Conservation (phyloP, 2,329 filamentous ascomycete genomes). For the Sphaerulina populicola region DNA sequence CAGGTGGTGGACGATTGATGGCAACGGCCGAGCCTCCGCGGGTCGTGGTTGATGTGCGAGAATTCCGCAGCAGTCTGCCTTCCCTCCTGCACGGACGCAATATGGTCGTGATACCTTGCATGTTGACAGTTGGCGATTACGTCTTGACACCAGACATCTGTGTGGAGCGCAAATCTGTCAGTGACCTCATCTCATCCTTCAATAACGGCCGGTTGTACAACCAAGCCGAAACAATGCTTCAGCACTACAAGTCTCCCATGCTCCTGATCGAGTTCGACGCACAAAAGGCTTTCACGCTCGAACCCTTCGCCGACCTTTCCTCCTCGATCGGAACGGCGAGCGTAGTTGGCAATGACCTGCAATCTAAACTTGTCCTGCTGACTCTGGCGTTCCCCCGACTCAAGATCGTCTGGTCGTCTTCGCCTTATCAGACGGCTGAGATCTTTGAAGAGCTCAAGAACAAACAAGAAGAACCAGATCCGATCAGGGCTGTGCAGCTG, state of each 20-base stretch:
- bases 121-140: conserved; percentile 94
- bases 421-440: conserved; percentile 91
- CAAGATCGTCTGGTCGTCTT: conserved; percentile 86
- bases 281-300: conserved; percentile 93
- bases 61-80: conserved; percentile 87
- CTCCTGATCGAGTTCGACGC: conserved; percentile 96
- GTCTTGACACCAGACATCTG: conserved; percentile 85
- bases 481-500: conserved; percentile 72
- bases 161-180: conserved; percentile 87
- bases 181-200: conserved; percentile 85
- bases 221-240: conserved; percentile 88
- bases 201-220: conserved; percentile 84
- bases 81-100: conserved; percentile 82
- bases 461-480: conserved; percentile 82
- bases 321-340: conserved; percentile 56
- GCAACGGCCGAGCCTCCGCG: conserved; percentile 82
- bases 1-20: conserved; percentile 74
- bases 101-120: conserved; percentile 85
- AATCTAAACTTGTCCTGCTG: conserved; percentile 83
- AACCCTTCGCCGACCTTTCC: conserved; percentile 47
- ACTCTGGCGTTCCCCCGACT: conserved; percentile 85
- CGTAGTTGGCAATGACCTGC: conserved; percentile 62
- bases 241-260: conserved; percentile 82
- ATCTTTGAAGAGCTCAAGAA: conserved; percentile 93
- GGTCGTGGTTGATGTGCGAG: conserved; percentile 89